A percentile compares a stretch with the other conserved stretches of the same genome.
phyloP scores from a whole-genome alignment of 148 eudicot genomes.

The Cornus florida region DNA sequence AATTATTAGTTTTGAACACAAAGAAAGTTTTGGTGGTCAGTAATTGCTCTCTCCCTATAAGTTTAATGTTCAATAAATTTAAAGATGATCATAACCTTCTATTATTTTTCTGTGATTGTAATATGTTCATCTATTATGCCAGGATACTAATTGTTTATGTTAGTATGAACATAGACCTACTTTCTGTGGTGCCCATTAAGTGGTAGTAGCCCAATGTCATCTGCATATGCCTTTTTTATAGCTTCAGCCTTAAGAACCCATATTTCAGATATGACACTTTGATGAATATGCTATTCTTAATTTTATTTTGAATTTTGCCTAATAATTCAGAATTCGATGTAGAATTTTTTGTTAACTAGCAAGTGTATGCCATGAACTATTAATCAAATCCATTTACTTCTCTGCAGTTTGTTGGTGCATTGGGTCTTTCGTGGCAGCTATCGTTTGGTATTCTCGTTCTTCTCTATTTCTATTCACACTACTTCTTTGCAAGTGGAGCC shows the following conservation, averaged over 20 bases:
- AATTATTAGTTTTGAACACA: too few relatives aligned
- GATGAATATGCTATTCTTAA: neutral
- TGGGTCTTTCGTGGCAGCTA: conserved; percentile 94
- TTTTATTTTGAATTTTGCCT: neutral
- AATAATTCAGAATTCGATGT: neutral
- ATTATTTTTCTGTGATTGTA: neutral
- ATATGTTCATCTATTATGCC: neutral
- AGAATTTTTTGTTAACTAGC: neutral
- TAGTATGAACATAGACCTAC: neutral
- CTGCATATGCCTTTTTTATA: neutral
- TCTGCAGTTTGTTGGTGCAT: conserved; percentile 91
- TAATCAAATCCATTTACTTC: conserved; percentile 2
- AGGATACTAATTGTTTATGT: neutral
- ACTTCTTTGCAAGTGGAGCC: conserved; percentile 98
- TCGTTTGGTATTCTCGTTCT: conserved; percentile 92
- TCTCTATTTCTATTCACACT: conserved; percentile 95
- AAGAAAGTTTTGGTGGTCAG: too few relatives aligned
- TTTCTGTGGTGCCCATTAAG: neutral
- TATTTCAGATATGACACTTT: neutral
- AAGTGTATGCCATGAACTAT: neutral
- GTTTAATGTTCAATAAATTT: neutral
- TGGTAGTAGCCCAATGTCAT: neutral
- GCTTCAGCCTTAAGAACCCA: neutral
- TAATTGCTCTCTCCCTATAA: too few relatives aligned
- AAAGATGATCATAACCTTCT: neutral